Evolutionary conservation across 2,329 filamentous ascomycete genomes (phyloP), one percentile per base, ranked within the genome.

Genomic region (Ascochyta fabae): DNA sequence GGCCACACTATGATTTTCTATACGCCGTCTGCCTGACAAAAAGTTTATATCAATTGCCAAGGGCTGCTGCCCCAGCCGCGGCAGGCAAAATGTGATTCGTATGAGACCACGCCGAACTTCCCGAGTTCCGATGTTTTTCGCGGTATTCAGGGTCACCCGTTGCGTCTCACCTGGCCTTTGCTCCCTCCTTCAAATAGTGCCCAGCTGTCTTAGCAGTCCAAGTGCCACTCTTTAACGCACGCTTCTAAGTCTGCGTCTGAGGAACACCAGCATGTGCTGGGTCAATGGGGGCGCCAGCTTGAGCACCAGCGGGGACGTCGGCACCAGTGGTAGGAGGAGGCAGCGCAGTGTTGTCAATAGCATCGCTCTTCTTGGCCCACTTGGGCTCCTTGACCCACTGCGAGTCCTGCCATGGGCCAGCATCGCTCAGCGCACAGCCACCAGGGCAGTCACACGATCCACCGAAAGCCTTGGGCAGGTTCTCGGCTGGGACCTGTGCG

Each of bases 381-480:
- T 78, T 79, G 43, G 80, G 75, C 38, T 88, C 83, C 71, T 80
- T 86, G 49, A 84, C 79, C 82, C 84, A 93, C 77, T 89, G 75
- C 26, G 83, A 68, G 59, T 94, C 90, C 66, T 84, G 84, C 95
- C 95, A 99, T 48, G 95, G 95, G 48, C 95, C 95, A 59, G 87
- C 87, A 75, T 99, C 93, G 78, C 91, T 96, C 70, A 96, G 79
- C 76, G 85, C 80, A 79, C 95, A 99, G 59, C 92, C 93, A 56
- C 90, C 91, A 31, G 81, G 75, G 78, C 95, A 99, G 60, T 88
- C 77, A 79, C 95, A 99, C 36, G 77, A 82, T 59, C 95, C 95
- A 62, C 95, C 95, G 68, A 96, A 94, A 58, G 86, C 81, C 77
- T 87, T 88, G 59, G 95, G 95, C 59, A 99, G 83, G 80, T 96